Conservation (phyloP, 257 asterid species). For the Ballota nigra region DNA sequence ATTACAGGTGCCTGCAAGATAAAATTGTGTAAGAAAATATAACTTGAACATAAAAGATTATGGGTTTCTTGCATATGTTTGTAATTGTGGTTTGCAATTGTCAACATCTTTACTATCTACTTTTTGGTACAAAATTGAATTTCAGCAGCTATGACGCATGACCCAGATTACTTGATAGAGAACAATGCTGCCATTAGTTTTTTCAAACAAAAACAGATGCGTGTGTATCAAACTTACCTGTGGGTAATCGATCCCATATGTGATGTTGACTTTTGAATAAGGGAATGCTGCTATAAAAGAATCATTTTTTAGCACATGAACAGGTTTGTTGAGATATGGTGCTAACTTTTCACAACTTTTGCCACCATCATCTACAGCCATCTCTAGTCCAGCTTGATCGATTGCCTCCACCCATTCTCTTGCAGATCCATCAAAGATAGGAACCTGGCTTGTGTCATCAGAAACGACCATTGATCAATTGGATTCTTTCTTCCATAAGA, state of each 20-base stretch:
- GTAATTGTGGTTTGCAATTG: not conserved
- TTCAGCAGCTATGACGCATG: not conserved
- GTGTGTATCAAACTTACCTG: conserved; percentile 41
- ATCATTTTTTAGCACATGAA: conserved; percentile 62
- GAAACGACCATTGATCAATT: not conserved
- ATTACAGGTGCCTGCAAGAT: conserved; percentile 71
- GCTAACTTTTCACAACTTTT: conserved; percentile 60
- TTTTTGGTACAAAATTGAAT: conserved; percentile 12
- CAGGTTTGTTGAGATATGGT: conserved; percentile 67
- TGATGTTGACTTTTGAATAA: conserved; percentile 45
- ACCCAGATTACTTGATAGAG: not conserved
- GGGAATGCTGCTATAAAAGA: conserved; percentile 84
- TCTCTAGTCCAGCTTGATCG: conserved; percentile 66
- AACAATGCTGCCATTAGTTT: not conserved
- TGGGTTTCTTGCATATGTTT: conserved; percentile 8
- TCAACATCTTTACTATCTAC: conserved; percentile 1
- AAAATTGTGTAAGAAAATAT: not conserved
- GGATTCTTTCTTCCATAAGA: conserved; percentile 12
- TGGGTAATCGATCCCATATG: conserved; percentile 84
- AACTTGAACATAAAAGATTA: conserved; percentile 7
- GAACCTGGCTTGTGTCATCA: conserved; percentile 54
- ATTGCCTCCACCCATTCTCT: conserved; percentile 89
- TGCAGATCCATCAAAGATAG: conserved; percentile 95
- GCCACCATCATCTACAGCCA: conserved; percentile 58
- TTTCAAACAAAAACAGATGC: not conserved